Evolutionary conservation across 257 asterid species (phyloP).

Genomic region (Solanum bulbocastanum): DNA sequence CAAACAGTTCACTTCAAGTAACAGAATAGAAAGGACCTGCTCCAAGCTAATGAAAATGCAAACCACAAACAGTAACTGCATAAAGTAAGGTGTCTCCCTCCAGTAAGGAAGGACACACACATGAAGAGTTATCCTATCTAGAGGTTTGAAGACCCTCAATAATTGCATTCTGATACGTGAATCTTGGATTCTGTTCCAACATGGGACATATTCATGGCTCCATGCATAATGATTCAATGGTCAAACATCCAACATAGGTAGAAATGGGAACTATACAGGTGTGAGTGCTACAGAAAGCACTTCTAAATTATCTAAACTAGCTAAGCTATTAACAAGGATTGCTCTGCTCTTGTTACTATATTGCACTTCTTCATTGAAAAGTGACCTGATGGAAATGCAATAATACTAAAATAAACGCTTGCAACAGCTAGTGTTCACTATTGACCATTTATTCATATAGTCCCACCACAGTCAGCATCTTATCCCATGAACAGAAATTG

Average conservation of each 20-base stretch:
- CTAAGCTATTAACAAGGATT: neutral
- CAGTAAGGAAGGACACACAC: neutral
- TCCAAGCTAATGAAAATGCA: neutral
- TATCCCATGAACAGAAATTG: neutral
- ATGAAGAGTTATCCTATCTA: neutral
- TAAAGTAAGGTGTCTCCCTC: neutral
- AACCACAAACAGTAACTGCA: neutral
- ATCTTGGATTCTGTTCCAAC: neutral
- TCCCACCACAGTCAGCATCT: neutral
- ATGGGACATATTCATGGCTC: neutral
- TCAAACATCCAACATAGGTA: neutral
- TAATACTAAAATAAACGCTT: neutral
- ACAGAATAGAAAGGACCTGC: neutral
- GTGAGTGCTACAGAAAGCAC: neutral
- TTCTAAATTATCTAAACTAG: neutral
- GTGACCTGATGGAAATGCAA: neutral
- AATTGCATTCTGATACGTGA: neutral
- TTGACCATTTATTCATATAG: neutral
- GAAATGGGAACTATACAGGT: neutral
- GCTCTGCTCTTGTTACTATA: neutral
- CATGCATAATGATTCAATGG: neutral
- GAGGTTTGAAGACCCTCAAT: neutral
- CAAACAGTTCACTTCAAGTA: neutral
- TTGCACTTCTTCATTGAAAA: neutral
- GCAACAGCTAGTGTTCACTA: neutral